Base-by-base conservation (phyloP, 306 rosid species). In the Clitoria ternatea region DNA sequence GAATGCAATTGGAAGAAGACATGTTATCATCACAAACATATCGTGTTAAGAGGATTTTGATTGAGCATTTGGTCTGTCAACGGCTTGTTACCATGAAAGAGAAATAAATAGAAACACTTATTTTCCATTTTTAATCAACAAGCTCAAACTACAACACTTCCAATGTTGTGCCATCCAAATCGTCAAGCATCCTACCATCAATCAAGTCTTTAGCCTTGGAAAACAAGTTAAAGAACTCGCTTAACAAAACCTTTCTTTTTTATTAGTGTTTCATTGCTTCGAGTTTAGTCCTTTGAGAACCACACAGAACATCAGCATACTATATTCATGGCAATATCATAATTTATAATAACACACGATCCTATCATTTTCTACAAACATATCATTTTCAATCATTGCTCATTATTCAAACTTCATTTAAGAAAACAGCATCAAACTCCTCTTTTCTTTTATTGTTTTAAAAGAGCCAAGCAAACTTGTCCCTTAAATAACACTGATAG, bases 101-200 rank as follows among this genome's bases (percentile, higher is more conserved):
- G 50, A 61, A 62, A 39, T 37, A 50, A 11, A 61, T n/a, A 39
- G 4, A 42, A 53, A 67, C 29, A 30, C 8, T 59, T 19, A 26
- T 12, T 8, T 50, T 62, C 24, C 43, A 63, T 20, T 42, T 52
- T 61, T 37, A 37, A 40, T 65, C 19, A 45, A 36, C 33, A 42
- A 8, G 2, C 69, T 53, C 65, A 48, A 69, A 68, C 39, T 47
- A 63, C 20, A 57, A 12, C 54, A 61, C 55, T 22, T 61, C 42
- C 29, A 27, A 47, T 24, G 37, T n/a, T n/a, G n/a, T 12, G 32
- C 52, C 42, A 14, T 26, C 20, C 50, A 60, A 73, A 66, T 27
- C 66, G 20, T 49, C 19, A 59, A 57, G 40, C 36, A 43, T 10
- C 33, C 27, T 2, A 1, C 14, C 69, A 45, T 60, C 35, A 52